A percentile compares a stretch with the other conserved stretches of the same genome.
Evolutionary conservation across 371 early-diverging fungal species (phyloP).

Genomic region (Dinochytrium kinnereticum): DNA sequence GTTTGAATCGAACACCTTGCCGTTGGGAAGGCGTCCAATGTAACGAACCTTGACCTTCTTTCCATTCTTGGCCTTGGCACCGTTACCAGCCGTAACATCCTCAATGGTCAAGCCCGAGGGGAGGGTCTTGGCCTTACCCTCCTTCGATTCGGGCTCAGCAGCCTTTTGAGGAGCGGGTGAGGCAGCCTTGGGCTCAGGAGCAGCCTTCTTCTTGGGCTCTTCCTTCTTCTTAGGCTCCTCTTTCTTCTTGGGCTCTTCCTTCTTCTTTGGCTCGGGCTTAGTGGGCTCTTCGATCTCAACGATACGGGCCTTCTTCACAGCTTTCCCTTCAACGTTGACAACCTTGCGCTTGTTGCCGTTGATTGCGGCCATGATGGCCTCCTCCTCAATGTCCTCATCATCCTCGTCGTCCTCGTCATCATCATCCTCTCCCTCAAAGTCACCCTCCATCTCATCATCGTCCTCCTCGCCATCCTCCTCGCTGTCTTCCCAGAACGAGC

Average conservation of each 20-base stretch:
- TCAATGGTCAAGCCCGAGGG: slow-evolving; percentile 81
- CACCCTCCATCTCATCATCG: slow-evolving; percentile 43
- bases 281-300: slow-evolving; percentile 33
- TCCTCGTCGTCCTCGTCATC: slow-evolving; percentile 57
- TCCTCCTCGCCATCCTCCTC: slow-evolving; percentile 58
- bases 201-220: slow-evolving; percentile 56
- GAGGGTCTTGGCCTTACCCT: slow-evolving; percentile 57
- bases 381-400: slow-evolving; percentile 51
- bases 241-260: slow-evolving; percentile 28
- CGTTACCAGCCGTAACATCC: slow-evolving; percentile 78
- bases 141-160: slow-evolving; percentile 32
- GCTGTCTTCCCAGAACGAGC: slow-evolving; percentile 25
- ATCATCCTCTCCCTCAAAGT: slow-evolving; percentile 44
- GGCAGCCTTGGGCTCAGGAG: slow-evolving; percentile 46
- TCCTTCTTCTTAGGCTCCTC: slow-evolving; percentile 39
- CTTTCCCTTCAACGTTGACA: slow-evolving; percentile 22
- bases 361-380: slow-evolving; percentile 10
- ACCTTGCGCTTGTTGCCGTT: slow-evolving; percentile 35
- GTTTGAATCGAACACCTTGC: slow-evolving; percentile 95
- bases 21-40: slow-evolving; percentile 87
- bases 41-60: slow-evolving; percentile 85
- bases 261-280: slow-evolving; percentile 40
- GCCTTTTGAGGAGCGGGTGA: slow-evolving; percentile 52
- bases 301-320: slow-evolving; percentile 44
- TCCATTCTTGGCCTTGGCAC: slow-evolving; percentile 79